These are phyloP conservation scores for Vanderwaltozyma tropicalis DNA, from an alignment of 805 yeast genomes.

Conservation along the genomic window DNA sequence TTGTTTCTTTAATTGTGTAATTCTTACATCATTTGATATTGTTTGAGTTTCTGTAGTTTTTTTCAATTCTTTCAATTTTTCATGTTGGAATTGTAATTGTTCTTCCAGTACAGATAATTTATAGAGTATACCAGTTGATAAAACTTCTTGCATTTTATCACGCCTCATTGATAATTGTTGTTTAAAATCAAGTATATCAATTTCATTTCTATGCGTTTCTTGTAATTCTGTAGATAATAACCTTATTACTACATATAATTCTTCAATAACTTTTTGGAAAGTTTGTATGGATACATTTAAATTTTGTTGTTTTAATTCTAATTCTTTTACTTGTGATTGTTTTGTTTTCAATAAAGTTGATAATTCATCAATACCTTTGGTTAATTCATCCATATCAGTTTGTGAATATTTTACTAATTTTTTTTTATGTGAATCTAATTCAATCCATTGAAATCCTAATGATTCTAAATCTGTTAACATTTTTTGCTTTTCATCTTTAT, in stretches of 20 bases:
- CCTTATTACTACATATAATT: constrained; percentile 23
- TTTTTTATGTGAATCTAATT: constrained; percentile 48
- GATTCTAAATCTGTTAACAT: constrained; percentile 52
- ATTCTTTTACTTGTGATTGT: constrained; percentile 28
- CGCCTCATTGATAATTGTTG: constrained; percentile 37
- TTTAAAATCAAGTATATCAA: constrained; percentile 39
- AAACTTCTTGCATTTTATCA: constrained; percentile 30
- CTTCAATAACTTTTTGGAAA: constrained; percentile 32
- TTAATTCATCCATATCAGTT: constrained; percentile 48
- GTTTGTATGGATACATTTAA: constrained; percentile 47
- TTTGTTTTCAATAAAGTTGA: constrained; percentile 34
- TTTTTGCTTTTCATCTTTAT: constrained; percentile 51
- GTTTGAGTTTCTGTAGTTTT: constrained; percentile 36
- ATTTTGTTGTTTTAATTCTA: constrained; percentile 42
- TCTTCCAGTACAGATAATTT: constrained; percentile 30
- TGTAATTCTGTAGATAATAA: constrained; percentile 39
- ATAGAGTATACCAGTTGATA: constrained; percentile 33
- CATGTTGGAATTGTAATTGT: constrained; percentile 43
- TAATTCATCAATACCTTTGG: constrained; percentile 44
- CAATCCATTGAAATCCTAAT: constrained; percentile 45
- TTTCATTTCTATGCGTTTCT: constrained; percentile 30
- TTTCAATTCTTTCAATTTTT: constrained; percentile 39
- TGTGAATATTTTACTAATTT: constrained; percentile 49
- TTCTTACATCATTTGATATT: constrained; percentile 35
- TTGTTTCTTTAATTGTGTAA: constrained; percentile 35